A percentile compares a stretch with the other conserved stretches of the same genome.
These are phyloP conservation scores for Coniferiporia sulphurascens DNA, from an alignment of 1,284 basidiomycete genomes.

Conservation along the genomic window DNA sequence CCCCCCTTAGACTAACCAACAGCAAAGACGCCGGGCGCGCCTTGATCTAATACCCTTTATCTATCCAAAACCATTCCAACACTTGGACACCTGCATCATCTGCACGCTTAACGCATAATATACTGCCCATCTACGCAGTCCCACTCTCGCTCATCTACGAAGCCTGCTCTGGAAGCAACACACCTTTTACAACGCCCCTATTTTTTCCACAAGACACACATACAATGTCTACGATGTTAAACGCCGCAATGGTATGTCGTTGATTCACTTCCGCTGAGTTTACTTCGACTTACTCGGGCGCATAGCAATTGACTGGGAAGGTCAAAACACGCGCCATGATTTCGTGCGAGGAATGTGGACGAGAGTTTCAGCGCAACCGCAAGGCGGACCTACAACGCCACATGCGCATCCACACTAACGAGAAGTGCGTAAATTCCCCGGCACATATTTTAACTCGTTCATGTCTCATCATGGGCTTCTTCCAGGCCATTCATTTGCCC, in stretches of 20 bases:
- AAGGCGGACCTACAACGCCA: constrained; percentile 17
- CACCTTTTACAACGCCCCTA: background rate
- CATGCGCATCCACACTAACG: constrained; percentile 19
- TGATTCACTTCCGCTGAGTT: background rate
- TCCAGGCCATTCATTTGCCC: constrained; percentile 14
- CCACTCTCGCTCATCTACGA: constrained; percentile 7
- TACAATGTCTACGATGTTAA: constrained; percentile 2
- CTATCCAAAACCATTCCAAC: constrained; percentile 2
- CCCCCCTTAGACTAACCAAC: constrained; percentile 8
- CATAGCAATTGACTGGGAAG: constrained; percentile 7
- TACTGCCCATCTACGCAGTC: background rate
- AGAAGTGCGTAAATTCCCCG: constrained; percentile 12
- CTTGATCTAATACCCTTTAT: background rate
- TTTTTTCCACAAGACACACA: background rate
- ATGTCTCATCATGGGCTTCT: background rate
- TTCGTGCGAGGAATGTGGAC: constrained; percentile 10
- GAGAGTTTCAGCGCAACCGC: constrained; percentile 14
- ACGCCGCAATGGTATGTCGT: background rate
- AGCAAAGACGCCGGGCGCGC: constrained; percentile 15
- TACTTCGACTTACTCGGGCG: background rate
- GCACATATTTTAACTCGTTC: background rate
- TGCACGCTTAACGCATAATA: background rate
- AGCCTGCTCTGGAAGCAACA: constrained; percentile 12
- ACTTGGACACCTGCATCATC: background rate
- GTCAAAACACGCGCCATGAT: constrained; percentile 14